Conservation (phyloP, 2,329 filamentous ascomycete genomes). For the Pseudocercospora pini-densiflorae region DNA sequence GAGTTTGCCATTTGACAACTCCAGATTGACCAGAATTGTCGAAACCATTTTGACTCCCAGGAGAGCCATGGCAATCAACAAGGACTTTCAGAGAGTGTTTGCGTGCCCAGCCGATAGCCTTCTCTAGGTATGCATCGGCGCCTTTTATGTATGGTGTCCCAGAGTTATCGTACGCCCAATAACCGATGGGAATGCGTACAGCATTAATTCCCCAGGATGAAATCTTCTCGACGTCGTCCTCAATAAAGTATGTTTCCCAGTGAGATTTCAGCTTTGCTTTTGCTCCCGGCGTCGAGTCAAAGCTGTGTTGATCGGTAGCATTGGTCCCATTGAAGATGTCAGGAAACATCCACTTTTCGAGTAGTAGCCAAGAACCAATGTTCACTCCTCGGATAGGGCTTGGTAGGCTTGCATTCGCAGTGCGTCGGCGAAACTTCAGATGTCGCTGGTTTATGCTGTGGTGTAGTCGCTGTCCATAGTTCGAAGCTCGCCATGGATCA, state of each 20-base stretch:
- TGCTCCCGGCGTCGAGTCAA: constrained; percentile 41
- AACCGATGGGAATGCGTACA: constrained; percentile 57
- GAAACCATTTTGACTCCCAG: constrained; percentile 58
- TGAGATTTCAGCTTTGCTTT: constrained; percentile 36
- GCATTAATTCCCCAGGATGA: constrained; percentile 43
- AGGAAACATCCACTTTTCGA: constrained; percentile 44
- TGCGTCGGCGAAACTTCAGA: neutral
- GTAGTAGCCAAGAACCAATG: constrained; percentile 44
- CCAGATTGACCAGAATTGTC: constrained; percentile 39
- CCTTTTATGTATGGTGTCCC: constrained; percentile 51
- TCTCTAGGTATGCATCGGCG: constrained; percentile 52
- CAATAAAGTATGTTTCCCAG: constrained; percentile 45
- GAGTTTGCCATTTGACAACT: constrained; percentile 36
- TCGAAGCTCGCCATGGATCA: neutral
- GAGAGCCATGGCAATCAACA: constrained; percentile 57
- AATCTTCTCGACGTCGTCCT: constrained; percentile 48
- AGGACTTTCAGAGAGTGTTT: constrained; percentile 52
- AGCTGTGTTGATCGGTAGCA: constrained; percentile 45
- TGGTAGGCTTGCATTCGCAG: constrained; percentile 10
- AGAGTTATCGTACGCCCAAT: constrained; percentile 55
- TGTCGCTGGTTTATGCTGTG: neutral
- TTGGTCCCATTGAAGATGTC: constrained; percentile 41
- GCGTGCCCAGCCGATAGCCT: constrained; percentile 55
- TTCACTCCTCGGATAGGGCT: constrained; percentile 41
- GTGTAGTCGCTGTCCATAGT: neutral